phyloP scores from a whole-genome alignment of 495 filamentous ascomycete species.

The Halenospora varia region DNA sequence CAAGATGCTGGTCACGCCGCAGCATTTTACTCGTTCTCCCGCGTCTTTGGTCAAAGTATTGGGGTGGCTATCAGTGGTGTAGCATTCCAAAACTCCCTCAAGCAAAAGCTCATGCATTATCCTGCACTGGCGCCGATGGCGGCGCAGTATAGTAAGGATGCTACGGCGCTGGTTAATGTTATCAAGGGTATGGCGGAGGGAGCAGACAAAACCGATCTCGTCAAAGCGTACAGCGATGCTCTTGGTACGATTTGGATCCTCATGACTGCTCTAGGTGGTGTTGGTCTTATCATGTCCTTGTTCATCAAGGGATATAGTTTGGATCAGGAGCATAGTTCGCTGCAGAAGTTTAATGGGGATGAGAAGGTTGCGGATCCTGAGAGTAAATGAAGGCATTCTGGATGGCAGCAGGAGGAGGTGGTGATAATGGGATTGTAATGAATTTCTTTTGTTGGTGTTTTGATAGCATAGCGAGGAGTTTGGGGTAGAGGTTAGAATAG shows the following conservation, averaged over 20 bases:
- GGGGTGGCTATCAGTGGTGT: conserved; percentile 49
- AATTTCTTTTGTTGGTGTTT: no score
- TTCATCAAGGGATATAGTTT: conserved; percentile 19
- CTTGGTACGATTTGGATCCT: conserved; percentile 55
- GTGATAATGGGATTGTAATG: neutral
- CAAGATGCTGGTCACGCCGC: conserved; percentile 52
- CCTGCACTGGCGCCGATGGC: conserved; percentile 41
- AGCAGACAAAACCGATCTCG: conserved; percentile 36
- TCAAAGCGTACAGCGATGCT: conserved; percentile 51
- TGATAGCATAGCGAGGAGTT: no score
- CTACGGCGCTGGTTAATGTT: conserved; percentile 53
- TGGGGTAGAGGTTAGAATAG: no score
- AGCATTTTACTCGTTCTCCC: conserved; percentile 54
- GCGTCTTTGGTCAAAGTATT: conserved; percentile 49
- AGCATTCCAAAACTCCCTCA: conserved; percentile 59
- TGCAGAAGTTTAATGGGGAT: conserved; percentile 11
- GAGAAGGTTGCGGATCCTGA: conserved; percentile 1
- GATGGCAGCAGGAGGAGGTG: neutral
- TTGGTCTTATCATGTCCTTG: conserved; percentile 14
- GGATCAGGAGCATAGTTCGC: conserved; percentile 19
- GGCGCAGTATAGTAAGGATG: conserved; percentile 48
- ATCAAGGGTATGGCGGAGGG: conserved; percentile 51
- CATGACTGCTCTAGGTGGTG: conserved; percentile 32
- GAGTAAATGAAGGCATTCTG: neutral
- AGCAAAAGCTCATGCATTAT: conserved; percentile 37